Evolutionary conservation across 768 basidiomycete species (phyloP).

Genomic region (Mycena rebaudengoi): DNA sequence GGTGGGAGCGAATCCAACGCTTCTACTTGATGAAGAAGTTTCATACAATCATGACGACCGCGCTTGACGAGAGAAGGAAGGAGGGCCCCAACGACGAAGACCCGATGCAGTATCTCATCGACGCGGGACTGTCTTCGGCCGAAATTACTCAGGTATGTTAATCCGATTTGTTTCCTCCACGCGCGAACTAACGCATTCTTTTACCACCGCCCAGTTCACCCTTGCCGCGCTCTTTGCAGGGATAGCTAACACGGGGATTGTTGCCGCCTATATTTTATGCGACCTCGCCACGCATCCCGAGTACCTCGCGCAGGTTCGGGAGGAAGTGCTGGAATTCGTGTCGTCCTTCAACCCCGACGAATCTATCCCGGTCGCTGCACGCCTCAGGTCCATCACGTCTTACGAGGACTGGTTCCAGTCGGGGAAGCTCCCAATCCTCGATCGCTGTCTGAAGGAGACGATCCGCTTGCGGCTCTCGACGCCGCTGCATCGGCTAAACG

Average conservation of each 20-base stretch:
- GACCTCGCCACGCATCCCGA: conserved; percentile 29
- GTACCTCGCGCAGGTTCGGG: conserved; percentile 29
- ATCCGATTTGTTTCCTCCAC: too few species aligned
- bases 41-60: neutral
- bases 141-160: neutral
- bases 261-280: conserved; percentile 21
- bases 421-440: neutral
- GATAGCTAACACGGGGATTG: conserved; percentile 4
- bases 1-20: neutral
- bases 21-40: conserved; percentile 3
- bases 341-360: conserved; percentile 2
- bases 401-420: conserved; percentile 7
- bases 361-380: neutral
- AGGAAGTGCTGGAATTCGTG: conserved; percentile 27
- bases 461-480: conserved; percentile 6
- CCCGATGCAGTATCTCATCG: conserved; percentile 5
- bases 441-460: conserved; percentile 13
- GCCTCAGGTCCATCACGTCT: conserved; percentile 7
- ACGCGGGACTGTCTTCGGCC: neutral
- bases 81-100: neutral
- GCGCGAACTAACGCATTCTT: too few species aligned
- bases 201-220: neutral
- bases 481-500: conserved; percentile 8
- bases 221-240: conserved; percentile 7
- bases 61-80: neutral